Conservation (phyloP, 495 filamentous ascomycete genomes). For the Penicillium ucsense region DNA sequence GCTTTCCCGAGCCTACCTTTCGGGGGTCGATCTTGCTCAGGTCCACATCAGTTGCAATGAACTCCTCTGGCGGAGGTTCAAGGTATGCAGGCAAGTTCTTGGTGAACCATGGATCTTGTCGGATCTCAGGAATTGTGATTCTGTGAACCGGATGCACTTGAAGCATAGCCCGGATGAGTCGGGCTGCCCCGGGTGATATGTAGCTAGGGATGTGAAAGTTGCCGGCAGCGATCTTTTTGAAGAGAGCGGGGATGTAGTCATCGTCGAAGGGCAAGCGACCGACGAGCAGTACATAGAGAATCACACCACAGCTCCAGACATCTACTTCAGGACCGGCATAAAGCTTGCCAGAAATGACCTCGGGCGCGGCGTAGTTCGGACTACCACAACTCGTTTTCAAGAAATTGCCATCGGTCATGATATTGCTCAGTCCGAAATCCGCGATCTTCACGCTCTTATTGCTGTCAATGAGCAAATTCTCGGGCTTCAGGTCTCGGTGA, state of each 20-base stretch:
- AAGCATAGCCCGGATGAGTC: constrained; percentile 85
- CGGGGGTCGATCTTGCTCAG: constrained; percentile 76
- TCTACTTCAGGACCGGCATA: constrained; percentile 98
- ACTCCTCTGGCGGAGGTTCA: constrained; percentile 83
- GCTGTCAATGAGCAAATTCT: constrained; percentile 90
- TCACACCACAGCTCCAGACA: constrained; percentile 98
- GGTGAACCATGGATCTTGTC: constrained; percentile 89
- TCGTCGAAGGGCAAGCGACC: constrained; percentile 94
- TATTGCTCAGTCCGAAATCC: constrained; percentile 96
- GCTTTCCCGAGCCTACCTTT: constrained; percentile 67
- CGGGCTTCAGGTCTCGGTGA: constrained; percentile 93
- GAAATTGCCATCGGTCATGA: constrained; percentile 99
- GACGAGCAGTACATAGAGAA: constrained; percentile 88
- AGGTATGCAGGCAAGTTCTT: constrained; percentile 78
- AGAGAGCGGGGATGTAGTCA: constrained; percentile 81
- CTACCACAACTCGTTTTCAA: constrained; percentile 97
- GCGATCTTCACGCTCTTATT: constrained; percentile 97
- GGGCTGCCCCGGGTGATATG: constrained; percentile 74
- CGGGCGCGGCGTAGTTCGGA: constrained; percentile 94
- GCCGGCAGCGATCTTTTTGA: constrained; percentile 83
- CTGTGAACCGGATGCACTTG: constrained; percentile 90
- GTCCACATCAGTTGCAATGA: constrained; percentile 85
- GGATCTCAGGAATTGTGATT: constrained; percentile 87
- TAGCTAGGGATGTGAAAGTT: constrained; percentile 83
- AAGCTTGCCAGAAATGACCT: constrained; percentile 95